Base-by-base conservation (phyloP, 2,329 filamentous ascomycete genomes). In the Teratosphaeriaceae sp. region DNA sequence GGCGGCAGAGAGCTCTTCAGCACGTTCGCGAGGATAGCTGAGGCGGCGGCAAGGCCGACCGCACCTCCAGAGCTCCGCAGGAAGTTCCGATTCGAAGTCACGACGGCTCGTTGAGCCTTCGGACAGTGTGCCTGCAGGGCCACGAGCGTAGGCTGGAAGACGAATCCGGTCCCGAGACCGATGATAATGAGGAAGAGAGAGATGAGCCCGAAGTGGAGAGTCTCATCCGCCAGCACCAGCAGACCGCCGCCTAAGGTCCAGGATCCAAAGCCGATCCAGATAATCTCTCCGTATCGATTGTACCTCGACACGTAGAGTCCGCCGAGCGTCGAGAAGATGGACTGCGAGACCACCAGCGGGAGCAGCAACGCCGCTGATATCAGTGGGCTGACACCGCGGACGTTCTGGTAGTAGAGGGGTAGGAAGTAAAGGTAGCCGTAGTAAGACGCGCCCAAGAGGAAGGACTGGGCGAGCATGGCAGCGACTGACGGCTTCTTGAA, bases 51-150 rank as follows among this genome's bases (percentile, higher is more conserved):
- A 0, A 83, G 68, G 0, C 79, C 78, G 12, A 72, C 67, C 1
- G 78, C 68, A 19, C 78, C 79, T 8, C 80, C 79, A 3, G 78
- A 63, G 36, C 72, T 74, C 6, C 80, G 72, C 46, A 81, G 68
- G 55, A 82, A 82, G 51, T 83, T 83, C 1, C 79, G 69, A 40
- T 75, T 73, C 2, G 75, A 77, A 26, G 80, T 82, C 16, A 80
- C 72, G 1, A 82, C 74, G 1, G 80, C 79, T 16, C 79, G 70
- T 33, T 81, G 73, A 0, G 70, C 62, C 54, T 77, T 78, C 1
- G 68, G 65, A 18, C 69, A 73, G 55, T 81, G 76, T 3, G 58
- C 59, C 38, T 61, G 59, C 20, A 60, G 34, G 1, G 78, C 79
- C 4, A 81, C 70, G 0, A 82, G 64, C 0, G 68, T 72, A 3